Evolutionary conservation across 202 grass and related monocot species (phyloP), one percentile per base, ranked within the genome.

Genomic region (Cymbopogon flexuosus): DNA sequence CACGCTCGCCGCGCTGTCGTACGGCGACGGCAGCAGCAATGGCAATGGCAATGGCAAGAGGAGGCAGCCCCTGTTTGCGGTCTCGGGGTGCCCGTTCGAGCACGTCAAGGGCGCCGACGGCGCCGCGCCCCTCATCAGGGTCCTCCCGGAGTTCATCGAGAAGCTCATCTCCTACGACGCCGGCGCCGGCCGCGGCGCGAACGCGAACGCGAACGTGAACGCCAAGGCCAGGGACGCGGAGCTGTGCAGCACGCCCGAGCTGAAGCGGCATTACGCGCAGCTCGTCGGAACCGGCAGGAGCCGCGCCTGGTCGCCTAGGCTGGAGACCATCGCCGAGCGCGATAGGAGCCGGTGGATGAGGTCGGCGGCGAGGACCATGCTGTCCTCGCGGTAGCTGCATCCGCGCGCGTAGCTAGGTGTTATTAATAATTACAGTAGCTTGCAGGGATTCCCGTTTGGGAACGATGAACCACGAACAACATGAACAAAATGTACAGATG

Each of bases 201-300:
- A 0, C 1, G 4, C 13, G 45, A 49, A 47, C 5, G 13, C 51
- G 2, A 33, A 1, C 10, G 6, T n/a, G n/a, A n/a, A n/a, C n/a
- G n/a, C 3, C 36, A 5, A 18, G 24, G 5, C 14, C 7, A 3
- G 24, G 73, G 2, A 29, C 3, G 12, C 34, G 57, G 87, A 61
- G 65, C 75, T 98, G 67, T 98, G 92, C 75, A 98, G 80, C 79
- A 95, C 95, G 49, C 88, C 92, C 64, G 95, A 98, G 83, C 83
- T 98, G 69, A 91, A 79, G 86, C 83, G 91, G 73, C 95, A 93
- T 84, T 98, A 95, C 88, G 82, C 76, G 62, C 88, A 91, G 82
- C 87, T 98, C 40, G 86, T 90, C 8, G 72, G 84, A 0, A 6
- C 47, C 0, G 54, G 54, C 54, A 89, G 86, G 77, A 75, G 52